These are phyloP conservation scores for Tuber magnatum DNA, from an alignment of 495 filamentous ascomycete species.

Conservation along the genomic window DNA sequence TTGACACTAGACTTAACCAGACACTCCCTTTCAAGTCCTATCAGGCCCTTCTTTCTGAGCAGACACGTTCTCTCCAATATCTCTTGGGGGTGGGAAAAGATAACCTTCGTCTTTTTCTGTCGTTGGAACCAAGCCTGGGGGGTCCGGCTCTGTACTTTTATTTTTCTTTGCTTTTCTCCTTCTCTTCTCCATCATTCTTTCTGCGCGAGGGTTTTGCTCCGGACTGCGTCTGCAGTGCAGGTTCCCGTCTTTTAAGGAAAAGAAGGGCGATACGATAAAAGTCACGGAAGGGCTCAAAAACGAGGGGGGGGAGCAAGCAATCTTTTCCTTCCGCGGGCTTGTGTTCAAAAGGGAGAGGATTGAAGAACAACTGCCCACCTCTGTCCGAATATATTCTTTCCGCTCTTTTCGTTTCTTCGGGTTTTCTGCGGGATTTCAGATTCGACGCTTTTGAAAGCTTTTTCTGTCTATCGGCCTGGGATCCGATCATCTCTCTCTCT, in stretches of 20 bases:
- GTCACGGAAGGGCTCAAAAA: not conserved
- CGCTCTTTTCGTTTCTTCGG: not conserved
- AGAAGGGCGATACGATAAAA: not conserved
- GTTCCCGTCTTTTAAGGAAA: not conserved
- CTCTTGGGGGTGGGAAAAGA: not conserved
- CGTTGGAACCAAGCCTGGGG: not conserved
- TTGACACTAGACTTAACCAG: not conserved
- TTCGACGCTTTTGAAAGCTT: not conserved
- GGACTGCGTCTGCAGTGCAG: not conserved
- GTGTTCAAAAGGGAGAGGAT: not conserved
- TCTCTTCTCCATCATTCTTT: not conserved
- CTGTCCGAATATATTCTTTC: not conserved
- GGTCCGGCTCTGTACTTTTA: not conserved
- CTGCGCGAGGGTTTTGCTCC: not conserved
- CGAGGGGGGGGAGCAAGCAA: not conserved
- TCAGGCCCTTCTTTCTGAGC: not conserved
- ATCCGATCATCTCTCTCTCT: conserved; percentile 7
- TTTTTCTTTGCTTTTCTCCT: not conserved
- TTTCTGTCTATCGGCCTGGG: not conserved
- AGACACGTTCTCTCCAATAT: not conserved
- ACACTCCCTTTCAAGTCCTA: not conserved
- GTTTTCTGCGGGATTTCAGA: not conserved
- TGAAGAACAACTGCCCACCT: not conserved
- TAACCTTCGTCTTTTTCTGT: not conserved
- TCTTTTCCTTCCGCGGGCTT: not conserved